Evolutionary conservation across 805 yeast species (phyloP), one percentile per base, ranked within the genome.

Genomic region (Myxozyma neotropica): DNA sequence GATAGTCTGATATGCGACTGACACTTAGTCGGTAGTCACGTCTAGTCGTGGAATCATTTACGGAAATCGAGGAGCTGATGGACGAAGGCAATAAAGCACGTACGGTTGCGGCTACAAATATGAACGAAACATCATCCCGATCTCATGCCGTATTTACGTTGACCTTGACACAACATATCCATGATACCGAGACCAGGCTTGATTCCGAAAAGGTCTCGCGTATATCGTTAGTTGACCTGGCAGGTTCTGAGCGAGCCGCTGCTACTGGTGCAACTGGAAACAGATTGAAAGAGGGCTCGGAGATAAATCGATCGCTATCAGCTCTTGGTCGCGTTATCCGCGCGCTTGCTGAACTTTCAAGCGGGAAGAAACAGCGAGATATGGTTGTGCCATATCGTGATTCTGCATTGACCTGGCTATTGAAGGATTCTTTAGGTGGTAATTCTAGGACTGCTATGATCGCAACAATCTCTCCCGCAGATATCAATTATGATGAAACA

Each of bases 391-490:
- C 93, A 0, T 87, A 85, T 67, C 76, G 96, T 63, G 96, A 89
- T 66, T 87, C 95, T 0, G 77, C 80, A 0, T 74, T 89, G 55
- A 89, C 96, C 0, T 86, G 92, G 83, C 74, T 89, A 1, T 75
- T 89, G 63, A 85, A 85, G 68, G 93, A 88, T 65, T 84, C 83
- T 59, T 74, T 89, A 38, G 90, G 94, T 1, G 96, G 96, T 0
- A 87, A 88, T 69, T 86, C 94, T n/a, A 88, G 87, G 68, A 91
- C 96, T 0, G 86, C 86, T 1, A 83, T 90, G 87, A 81, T 90
- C n/a, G 94, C 94, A 21, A 89, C 95, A 70, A 78, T 90, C 0
- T 84, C 95, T 0, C 95, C 96, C 0, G 78, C 83, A 17, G 93
- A 87, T 39, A 29, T 58, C 23, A 58, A 53, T 29, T 86, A 83